Evolutionary conservation across 306 rosid species (phyloP), one percentile per base, ranked within the genome.

Genomic region (Betula pendula): DNA sequence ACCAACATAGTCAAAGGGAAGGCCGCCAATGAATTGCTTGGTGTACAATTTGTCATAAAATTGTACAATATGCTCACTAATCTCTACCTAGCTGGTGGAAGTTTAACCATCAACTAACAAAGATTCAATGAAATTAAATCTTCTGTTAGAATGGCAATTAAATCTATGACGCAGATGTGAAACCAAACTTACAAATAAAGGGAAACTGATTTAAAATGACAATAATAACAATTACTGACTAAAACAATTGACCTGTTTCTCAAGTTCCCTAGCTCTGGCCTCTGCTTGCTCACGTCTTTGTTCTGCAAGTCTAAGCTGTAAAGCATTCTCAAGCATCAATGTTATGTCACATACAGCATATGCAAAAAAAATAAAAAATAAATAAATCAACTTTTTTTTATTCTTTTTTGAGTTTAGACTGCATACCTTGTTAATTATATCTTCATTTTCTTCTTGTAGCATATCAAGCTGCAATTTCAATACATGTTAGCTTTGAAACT

Each of bases 201-300:
- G 38, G 12, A 27, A 24, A 20, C 27, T 35, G 38, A 65, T 19
- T 62, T 9, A 65, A 33, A 35, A 65, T 65, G 19, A 35, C 25
- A 33, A 63, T 7, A 35, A 29, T 40, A 66, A 11, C 22, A 56
- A 22, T 55, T 15, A 58, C 1, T 31, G 68, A 77, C 51, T 47
- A 55, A 76, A 35, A 62, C 42, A 49, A 68, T 13, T 79, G 60
- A 96, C 99, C 96, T 96, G 99, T 83, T 89, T 91, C 84, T 96
- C 99, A 51, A 93, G 93, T 81, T 83, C 94, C 91, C 83, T 88
- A 65, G 92, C 88, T 88, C 99, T 88, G 58, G 96, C 93, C 85
- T 96, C 99, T 43, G 91, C 96, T 77, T 91, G 96, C 73, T 84
- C 90, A 40, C 89, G 88, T 80, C 84, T 92, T 79, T 91, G 94